A percentile compares a stretch with the other conserved stretches of the same genome.
These are phyloP conservation scores for Penicillium odoratum DNA, from an alignment of 495 filamentous ascomycete genomes.

Conservation along the genomic window DNA sequence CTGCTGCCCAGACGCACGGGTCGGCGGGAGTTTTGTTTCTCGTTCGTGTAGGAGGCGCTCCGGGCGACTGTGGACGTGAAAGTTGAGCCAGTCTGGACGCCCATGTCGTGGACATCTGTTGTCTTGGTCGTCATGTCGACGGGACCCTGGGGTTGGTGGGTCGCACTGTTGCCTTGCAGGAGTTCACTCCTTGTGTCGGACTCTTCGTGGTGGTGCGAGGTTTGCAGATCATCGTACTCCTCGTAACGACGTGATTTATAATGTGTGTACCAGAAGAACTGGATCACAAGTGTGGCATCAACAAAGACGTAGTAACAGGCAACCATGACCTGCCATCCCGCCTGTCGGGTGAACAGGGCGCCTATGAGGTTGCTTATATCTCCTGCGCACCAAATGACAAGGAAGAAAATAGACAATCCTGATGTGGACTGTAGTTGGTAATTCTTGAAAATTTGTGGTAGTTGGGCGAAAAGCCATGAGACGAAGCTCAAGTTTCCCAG, in stretches of 20 bases:
- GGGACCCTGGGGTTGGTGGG: conserved; percentile 15
- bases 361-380: conserved; percentile 69
- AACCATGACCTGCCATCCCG: conserved; percentile 68
- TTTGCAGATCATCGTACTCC: conserved; percentile 25
- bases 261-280: conserved; percentile 70
- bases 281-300: conserved; percentile 59
- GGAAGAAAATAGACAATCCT: conserved; percentile 67
- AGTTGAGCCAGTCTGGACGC: conserved; percentile 27
- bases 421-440: conserved; percentile 64
- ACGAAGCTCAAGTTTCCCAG: conserved; percentile 65
- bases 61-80: conserved; percentile 21
- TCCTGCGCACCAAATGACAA: conserved; percentile 69
- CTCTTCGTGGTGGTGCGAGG: conserved; percentile 18
- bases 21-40: conserved; percentile 34
- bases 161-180: conserved; percentile 31
- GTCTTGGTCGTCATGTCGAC: conserved; percentile 23
- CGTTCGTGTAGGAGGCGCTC: conserved; percentile 39
- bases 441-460: conserved; percentile 76
- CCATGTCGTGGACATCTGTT: conserved; percentile 33
- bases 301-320: conserved; percentile 70
- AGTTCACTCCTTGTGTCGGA: conserved; percentile 22
- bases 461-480: conserved; percentile 76
- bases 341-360: conserved; percentile 64
- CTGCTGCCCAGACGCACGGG: conserved; percentile 26
- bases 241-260: conserved; percentile 40